Conservation (phyloP, 2,329 filamentous ascomycete species). For the Ascosphaera pollenicola region DNA sequence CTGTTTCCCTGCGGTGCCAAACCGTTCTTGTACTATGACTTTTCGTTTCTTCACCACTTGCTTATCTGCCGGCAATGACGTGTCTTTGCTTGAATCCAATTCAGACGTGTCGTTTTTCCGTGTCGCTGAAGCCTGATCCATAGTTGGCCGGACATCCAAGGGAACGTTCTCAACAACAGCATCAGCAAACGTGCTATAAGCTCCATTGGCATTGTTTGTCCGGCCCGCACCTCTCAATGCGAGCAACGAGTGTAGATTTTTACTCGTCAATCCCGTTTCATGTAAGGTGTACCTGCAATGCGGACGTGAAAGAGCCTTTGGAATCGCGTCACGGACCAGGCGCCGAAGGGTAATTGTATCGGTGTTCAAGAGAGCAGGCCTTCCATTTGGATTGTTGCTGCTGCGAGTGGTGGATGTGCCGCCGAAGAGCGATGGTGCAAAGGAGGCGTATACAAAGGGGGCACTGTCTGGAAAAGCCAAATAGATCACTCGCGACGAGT, state of each 20-base stretch:
- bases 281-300: constrained; percentile 49
- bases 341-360: constrained; percentile 44
- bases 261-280: constrained; percentile 44
- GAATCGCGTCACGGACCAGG: constrained; percentile 56
- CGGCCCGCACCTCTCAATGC: constrained; percentile 46
- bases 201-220: constrained; percentile 46
- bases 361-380: constrained; percentile 8
- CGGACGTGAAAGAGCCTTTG: constrained; percentile 58
- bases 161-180: constrained; percentile 30
- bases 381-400: not conserved
- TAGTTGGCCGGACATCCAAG: no score
- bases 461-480: constrained; percentile 65
- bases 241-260: constrained; percentile 48
- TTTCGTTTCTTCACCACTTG: constrained; percentile 33
- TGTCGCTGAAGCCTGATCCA: no score
- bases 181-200: constrained; percentile 59
- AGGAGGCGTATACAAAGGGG: constrained; percentile 47
- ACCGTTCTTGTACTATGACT: constrained; percentile 42
- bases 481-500: constrained; percentile 50
- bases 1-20: constrained; percentile 38
- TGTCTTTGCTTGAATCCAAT: no score
- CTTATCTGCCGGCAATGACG: constrained; percentile 4
- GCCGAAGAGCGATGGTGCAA: constrained; percentile 20
- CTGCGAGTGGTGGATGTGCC: constrained; percentile 14
- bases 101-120: no score